Percentiles rank a stretch among this genome's conserved stretches.
Conservation (phyloP, 78 protist species). For the Trichosphaerium sp. region DNA sequence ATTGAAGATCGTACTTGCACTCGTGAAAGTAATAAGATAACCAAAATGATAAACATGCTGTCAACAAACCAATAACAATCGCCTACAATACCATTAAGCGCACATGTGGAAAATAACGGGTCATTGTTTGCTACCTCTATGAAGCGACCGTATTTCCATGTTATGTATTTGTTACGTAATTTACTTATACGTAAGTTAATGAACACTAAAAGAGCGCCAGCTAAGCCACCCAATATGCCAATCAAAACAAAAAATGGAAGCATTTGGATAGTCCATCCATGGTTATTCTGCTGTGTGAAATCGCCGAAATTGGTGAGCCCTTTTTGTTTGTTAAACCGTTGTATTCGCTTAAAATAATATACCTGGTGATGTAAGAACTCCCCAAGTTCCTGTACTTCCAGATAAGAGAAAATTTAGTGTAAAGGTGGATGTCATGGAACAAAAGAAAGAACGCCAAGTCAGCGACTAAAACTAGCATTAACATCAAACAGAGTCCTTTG, state of each 20-base stretch:
- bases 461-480: constrained; percentile 24
- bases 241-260: constrained; percentile 21
- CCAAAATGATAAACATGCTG: background rate
- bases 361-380: background rate
- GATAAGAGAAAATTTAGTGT: constrained; percentile 37
- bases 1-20: too few relatives aligned
- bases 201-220: constrained; percentile 41
- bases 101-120: background rate
- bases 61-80: background rate
- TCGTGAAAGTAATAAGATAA: too few relatives aligned
- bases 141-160: too few relatives aligned
- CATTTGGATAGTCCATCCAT: background rate
- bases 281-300: background rate
- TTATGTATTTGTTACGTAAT: too few relatives aligned
- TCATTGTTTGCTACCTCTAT: background rate
- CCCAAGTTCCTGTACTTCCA: background rate
- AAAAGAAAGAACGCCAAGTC: constrained; percentile 81
- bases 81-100: too few relatives aligned
- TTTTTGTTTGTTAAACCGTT: too few relatives aligned
- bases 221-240: constrained; percentile 32
- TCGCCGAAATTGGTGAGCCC: constrained; percentile 3
- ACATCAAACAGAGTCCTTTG: too few relatives aligned
- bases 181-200: constrained; percentile 11
- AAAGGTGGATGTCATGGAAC: constrained; percentile 59
- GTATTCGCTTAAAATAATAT: too few relatives aligned